Evolutionary conservation across 2,329 filamentous ascomycete genomes (phyloP).

Genomic region (Fusarium sp.): DNA sequence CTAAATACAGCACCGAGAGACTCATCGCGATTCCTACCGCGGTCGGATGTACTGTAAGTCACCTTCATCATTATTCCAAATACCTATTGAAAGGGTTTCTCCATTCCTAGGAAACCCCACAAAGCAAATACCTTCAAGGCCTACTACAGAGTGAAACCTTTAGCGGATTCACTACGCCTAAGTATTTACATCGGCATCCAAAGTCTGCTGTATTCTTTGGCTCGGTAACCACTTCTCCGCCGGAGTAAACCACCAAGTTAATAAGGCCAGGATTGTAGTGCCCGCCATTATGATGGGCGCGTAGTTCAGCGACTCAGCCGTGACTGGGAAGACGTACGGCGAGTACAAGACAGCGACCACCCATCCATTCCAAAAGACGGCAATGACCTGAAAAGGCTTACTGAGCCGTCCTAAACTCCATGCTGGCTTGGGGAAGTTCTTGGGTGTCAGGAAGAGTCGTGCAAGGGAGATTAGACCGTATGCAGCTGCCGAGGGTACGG

Average conservation of each 20-base stretch:
- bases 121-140: too few relatives aligned
- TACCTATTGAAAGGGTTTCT: too few relatives aligned
- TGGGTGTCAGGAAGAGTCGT: neutral
- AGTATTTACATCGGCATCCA: neutral
- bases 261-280: neutral
- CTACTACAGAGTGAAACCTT: too few relatives aligned
- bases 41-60: too few relatives aligned
- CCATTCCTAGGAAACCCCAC: too few relatives aligned
- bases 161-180: neutral
- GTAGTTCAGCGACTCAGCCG: neutral
- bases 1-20: too few relatives aligned
- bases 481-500: neutral
- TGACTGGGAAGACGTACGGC: neutral
- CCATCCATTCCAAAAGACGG: neutral
- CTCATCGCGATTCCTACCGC: too few relatives aligned
- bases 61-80: too few relatives aligned
- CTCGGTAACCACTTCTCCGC: neutral
- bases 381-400: neutral
- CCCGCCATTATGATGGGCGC: slow-evolving; percentile 4
- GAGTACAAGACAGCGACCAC: neutral
- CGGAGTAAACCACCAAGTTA: neutral
- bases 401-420: neutral
- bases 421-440: slow-evolving; percentile 9
- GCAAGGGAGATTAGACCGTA: neutral
- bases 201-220: neutral